These are phyloP conservation scores for Suillus spraguei DNA, from an alignment of 768 basidiomycete species.

Conservation along the genomic window DNA sequence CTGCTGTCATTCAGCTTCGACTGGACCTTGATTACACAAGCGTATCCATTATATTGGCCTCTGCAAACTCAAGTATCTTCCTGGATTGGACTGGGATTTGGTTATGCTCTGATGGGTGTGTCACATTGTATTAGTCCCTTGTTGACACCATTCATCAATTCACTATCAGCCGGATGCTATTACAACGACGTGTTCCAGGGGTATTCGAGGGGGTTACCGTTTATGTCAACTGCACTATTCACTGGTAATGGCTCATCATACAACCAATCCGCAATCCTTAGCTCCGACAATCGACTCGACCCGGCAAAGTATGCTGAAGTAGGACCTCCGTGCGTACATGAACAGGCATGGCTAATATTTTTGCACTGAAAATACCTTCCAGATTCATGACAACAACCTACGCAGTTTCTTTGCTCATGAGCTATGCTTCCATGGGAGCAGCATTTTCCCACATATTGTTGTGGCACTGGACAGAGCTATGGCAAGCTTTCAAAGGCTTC, in stretches of 20 bases:
- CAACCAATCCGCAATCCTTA: slow-evolving; percentile 18
- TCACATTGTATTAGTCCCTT: not conserved
- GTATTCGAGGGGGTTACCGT: slow-evolving; percentile 37
- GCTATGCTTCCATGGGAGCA: slow-evolving; percentile 18
- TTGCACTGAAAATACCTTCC: slow-evolving; percentile 9
- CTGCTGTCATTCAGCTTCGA: slow-evolving; percentile 48
- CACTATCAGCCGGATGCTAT: slow-evolving; percentile 14
- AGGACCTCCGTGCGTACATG: slow-evolving; percentile 16
- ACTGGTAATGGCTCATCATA: slow-evolving; percentile 19
- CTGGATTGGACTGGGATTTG: slow-evolving; percentile 20
- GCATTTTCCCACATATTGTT: slow-evolving; percentile 51
- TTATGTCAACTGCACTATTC: slow-evolving; percentile 53
- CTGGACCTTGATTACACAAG: slow-evolving; percentile 59
- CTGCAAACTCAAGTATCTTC: slow-evolving; percentile 45
- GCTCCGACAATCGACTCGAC: slow-evolving; percentile 15
- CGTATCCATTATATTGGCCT: slow-evolving; percentile 56
- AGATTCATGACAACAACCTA: slow-evolving; percentile 22
- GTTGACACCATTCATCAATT: not conserved
- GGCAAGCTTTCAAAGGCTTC: slow-evolving; percentile 21
- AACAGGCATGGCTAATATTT: slow-evolving; percentile 1
- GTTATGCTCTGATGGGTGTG: slow-evolving; percentile 37
- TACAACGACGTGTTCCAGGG: slow-evolving; percentile 50
- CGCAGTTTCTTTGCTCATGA: slow-evolving; percentile 15
- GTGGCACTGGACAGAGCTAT: slow-evolving; percentile 54
- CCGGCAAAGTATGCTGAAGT: slow-evolving; percentile 14